These are phyloP conservation scores for Litsea cubeba DNA, from an alignment of 164 flowering plant genomes.

Conservation along the genomic window DNA sequence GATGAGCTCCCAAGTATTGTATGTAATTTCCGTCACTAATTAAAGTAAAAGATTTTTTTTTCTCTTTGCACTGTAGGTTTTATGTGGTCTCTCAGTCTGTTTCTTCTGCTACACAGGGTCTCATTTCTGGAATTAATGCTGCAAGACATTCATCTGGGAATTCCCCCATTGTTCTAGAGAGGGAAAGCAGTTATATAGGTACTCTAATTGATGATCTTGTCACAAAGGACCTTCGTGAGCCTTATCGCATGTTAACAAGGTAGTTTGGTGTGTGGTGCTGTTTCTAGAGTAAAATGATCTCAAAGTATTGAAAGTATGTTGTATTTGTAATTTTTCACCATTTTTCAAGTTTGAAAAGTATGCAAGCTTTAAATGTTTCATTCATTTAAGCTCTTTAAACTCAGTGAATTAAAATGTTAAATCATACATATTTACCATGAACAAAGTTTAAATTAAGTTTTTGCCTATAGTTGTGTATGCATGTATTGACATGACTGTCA, in stretches of 20 bases:
- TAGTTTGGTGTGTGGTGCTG: slow-evolving; percentile 20
- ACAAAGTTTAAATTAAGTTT: too few relatives aligned
- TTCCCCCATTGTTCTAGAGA: slow-evolving; percentile 74
- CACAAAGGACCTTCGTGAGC: slow-evolving; percentile 97
- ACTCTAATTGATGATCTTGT: slow-evolving; percentile 94
- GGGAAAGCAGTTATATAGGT: slow-evolving; percentile 96
- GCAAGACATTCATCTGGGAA: slow-evolving; percentile 84
- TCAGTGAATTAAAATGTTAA: too few relatives aligned
- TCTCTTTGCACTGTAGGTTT: not conserved
- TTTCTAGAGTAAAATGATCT: not conserved
- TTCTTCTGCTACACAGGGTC: slow-evolving; percentile 47
- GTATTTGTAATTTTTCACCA: not conserved
- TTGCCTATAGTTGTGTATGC: too few relatives aligned
- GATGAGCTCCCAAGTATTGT: not conserved
- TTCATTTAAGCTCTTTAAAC: too few relatives aligned
- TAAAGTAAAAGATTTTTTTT: not conserved
- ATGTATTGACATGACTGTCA: too few relatives aligned
- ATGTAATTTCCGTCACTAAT: not conserved
- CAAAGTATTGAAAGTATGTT: not conserved
- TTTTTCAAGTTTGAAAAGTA: not conserved
- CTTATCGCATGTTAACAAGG: slow-evolving; percentile 97
- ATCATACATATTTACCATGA: too few relatives aligned
- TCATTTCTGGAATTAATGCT: slow-evolving; percentile 91
- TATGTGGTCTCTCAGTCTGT: not conserved
- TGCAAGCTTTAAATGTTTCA: too few relatives aligned